Evolutionary conservation across 2,329 filamentous ascomycete species (phyloP).

Genomic region (Paecilomyces sp.): DNA sequence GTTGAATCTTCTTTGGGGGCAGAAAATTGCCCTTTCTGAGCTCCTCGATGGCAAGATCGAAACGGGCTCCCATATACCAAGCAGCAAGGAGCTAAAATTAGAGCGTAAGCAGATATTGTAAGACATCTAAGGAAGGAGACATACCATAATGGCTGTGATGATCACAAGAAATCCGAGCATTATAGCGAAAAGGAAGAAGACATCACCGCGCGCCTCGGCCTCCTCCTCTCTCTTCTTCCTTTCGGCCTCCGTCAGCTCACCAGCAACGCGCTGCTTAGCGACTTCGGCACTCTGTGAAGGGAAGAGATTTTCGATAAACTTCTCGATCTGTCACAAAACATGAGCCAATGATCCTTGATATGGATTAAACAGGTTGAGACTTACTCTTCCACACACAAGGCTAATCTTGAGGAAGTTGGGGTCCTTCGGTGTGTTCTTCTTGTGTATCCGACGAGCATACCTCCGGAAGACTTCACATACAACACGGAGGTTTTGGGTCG

Average conservation of each 20-base stretch:
- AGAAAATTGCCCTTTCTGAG: constrained; percentile 44
- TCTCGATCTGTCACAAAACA: constrained; percentile 61
- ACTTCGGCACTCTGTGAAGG: constrained; percentile 69
- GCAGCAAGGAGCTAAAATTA: constrained; percentile 36
- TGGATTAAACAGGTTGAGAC: constrained; percentile 10
- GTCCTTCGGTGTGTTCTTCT: constrained; percentile 90
- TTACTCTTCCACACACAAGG: constrained; percentile 76
- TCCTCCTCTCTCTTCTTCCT: constrained; percentile 43
- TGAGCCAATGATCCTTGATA: not conserved
- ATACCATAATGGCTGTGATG: constrained; percentile 73
- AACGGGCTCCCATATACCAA: constrained; percentile 73
- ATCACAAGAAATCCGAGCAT: constrained; percentile 65
- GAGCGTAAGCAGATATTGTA: not conserved
- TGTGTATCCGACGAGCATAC: constrained; percentile 74
- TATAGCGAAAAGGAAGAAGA: constrained; percentile 60
- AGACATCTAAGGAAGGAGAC: constrained; percentile 21
- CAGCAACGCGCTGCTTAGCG: constrained; percentile 37
- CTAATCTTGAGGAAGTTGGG: constrained; percentile 91
- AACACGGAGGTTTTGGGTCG: constrained; percentile 78
- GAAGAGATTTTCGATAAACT: constrained; percentile 92
- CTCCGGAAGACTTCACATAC: constrained; percentile 75
- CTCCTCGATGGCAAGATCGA: constrained; percentile 61
- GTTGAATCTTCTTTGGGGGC: constrained; percentile 26
- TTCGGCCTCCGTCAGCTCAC: constrained; percentile 53
- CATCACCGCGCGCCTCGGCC: constrained; percentile 47